Evolutionary conservation across 805 yeast genomes (phyloP).

Genomic region (Komagataella kurtzmanii): DNA sequence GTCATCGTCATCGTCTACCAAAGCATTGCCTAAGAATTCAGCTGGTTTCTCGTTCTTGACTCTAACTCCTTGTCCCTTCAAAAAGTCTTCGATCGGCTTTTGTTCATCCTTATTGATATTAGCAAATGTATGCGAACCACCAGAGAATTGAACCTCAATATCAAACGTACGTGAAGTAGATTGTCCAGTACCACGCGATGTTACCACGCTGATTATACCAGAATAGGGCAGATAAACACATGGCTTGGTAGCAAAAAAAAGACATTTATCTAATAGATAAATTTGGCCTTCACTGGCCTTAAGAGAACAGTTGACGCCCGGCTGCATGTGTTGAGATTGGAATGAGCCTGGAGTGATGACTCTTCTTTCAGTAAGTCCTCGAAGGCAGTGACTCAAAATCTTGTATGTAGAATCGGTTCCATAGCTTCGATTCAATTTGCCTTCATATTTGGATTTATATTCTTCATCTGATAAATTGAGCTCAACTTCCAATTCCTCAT

Average conservation of each 20-base stretch:
- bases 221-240: constrained; percentile 81
- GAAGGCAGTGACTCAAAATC: constrained; percentile 77
- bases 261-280: constrained; percentile 85
- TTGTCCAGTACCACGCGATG: constrained; percentile 78
- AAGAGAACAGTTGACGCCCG: constrained; percentile 83
- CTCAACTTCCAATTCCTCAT: constrained; percentile 86
- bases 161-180: constrained; percentile 85
- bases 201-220: constrained; percentile 63
- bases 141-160: constrained; percentile 51
- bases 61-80: constrained; percentile 62
- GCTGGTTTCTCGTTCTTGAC: constrained; percentile 88
- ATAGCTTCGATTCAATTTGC: constrained; percentile 51
- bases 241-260: constrained; percentile 87
- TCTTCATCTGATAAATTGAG: constrained; percentile 77
- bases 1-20: constrained; percentile 48
- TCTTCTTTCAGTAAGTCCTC: constrained; percentile 81
- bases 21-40: constrained; percentile 67
- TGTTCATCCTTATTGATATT: constrained; percentile 88
- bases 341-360: constrained; percentile 77
- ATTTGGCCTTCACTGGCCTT: constrained; percentile 93
- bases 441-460: constrained; percentile 62
- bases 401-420: constrained; percentile 76
- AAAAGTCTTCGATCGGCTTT: constrained; percentile 57
- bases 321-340: constrained; percentile 60
- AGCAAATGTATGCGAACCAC: constrained; percentile 70